phyloP scores from a whole-genome alignment of 345 rosid species.

The Hypericum perforatum region DNA sequence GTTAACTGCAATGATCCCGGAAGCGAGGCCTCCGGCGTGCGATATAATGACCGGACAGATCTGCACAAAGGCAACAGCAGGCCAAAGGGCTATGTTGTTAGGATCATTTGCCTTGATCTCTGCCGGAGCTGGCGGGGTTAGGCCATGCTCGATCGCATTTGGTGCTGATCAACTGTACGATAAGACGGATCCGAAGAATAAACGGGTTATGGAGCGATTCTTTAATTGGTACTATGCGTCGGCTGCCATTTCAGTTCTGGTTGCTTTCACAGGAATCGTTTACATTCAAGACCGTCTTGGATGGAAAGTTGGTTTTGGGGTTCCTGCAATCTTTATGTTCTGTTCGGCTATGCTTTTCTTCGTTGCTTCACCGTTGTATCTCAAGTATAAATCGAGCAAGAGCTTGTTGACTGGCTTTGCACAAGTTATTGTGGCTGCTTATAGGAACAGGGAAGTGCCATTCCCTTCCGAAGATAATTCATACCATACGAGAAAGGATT shows the following conservation, averaged over 20 bases:
- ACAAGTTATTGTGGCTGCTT: slow-evolving; percentile 37
- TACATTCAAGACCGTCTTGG: slow-evolving; percentile 57
- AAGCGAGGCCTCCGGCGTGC: slow-evolving; percentile 48
- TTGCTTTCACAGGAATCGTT: slow-evolving; percentile 46
- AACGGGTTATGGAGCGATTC: slow-evolving; percentile 46
- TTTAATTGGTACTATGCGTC: slow-evolving; percentile 66
- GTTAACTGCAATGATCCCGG: slow-evolving; percentile 59
- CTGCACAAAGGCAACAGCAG: slow-evolving; percentile 42
- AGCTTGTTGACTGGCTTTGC: slow-evolving; percentile 43
- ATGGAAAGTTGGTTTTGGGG: slow-evolving; percentile 50
- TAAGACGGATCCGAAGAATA: slow-evolving; percentile 27
- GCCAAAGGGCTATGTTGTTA: slow-evolving; percentile 39
- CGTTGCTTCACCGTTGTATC: slow-evolving; percentile 40
- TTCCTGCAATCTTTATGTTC: slow-evolving; percentile 51
- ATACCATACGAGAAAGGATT: slow-evolving; percentile 43
- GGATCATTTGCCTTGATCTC: slow-evolving; percentile 43
- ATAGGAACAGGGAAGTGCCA: slow-evolving; percentile 36
- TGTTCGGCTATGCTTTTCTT: slow-evolving; percentile 32
- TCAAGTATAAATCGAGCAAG: slow-evolving; percentile 29
- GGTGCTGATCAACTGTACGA: slow-evolving; percentile 61
- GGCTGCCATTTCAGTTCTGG: slow-evolving; percentile 32
- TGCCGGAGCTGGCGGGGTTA: slow-evolving; percentile 63
- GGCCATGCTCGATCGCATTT: slow-evolving; percentile 68
- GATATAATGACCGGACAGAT: slow-evolving; percentile 10
- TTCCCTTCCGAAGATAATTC: slow-evolving; percentile 31